Conservation (phyloP, 805 yeast genomes). For the Ogataea populi-albae region DNA sequence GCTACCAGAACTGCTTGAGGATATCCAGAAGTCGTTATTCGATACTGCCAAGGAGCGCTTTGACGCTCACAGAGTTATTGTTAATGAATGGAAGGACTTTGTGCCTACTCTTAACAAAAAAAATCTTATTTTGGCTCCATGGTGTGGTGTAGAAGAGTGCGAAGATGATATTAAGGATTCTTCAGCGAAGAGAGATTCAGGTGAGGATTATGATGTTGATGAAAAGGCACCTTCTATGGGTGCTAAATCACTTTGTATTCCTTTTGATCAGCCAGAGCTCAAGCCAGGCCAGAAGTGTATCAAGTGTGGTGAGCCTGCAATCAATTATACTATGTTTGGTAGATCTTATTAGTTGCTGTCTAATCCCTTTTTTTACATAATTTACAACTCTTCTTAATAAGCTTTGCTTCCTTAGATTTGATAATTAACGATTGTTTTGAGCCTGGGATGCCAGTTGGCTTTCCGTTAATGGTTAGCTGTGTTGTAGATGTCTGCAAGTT, state of each 20-base stretch:
- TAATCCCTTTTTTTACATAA: too few species aligned
- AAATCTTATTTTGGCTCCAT: conserved; percentile 89
- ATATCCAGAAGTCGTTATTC: conserved; percentile 74
- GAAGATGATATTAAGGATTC: conserved; percentile 96
- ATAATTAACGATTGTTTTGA: not conserved
- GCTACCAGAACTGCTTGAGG: conserved; percentile 75
- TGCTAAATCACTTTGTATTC: conserved; percentile 97
- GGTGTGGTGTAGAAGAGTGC: conserved; percentile 95
- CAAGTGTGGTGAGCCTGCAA: conserved; percentile 73
- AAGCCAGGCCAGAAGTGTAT: conserved; percentile 81
- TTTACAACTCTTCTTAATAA: too few species aligned
- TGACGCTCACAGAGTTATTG: conserved; percentile 79
- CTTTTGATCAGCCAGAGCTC: conserved; percentile 85
- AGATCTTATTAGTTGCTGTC: conserved; percentile 84
- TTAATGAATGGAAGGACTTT: conserved; percentile 85
- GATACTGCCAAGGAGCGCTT: conserved; percentile 76
- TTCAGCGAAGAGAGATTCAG: conserved; percentile 73
- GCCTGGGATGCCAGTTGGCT: not conserved
- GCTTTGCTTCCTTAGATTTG: conserved; percentile 2
- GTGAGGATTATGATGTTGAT: conserved; percentile 85
- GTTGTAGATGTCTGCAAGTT: too few species aligned
- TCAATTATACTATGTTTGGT: conserved; percentile 91
- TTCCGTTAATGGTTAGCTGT: too few species aligned
- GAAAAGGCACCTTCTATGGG: conserved; percentile 99
- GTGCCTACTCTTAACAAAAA: conserved; percentile 89